Evolutionary conservation across 306 rosid species (phyloP).

Genomic region (Sechiopsis laciniata): DNA sequence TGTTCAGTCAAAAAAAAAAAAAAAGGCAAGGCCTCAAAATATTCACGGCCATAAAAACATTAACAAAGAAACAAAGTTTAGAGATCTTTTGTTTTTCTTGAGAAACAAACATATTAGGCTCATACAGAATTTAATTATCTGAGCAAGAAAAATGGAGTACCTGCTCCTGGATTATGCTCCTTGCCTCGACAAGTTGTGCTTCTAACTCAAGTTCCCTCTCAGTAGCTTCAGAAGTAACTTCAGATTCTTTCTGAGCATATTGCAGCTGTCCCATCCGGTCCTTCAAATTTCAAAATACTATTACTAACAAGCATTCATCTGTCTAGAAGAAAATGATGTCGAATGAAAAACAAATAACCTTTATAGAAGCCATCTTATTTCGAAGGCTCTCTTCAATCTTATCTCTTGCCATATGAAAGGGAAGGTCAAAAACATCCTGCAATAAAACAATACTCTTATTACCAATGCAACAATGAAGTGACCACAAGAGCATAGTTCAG

Average conservation of each 20-base stretch:
- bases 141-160: constrained; percentile 37
- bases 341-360: constrained; percentile 40
- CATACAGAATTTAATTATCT: constrained; percentile 23
- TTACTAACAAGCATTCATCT: constrained; percentile 3
- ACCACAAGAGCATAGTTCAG: neutral
- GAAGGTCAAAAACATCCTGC: constrained; percentile 96
- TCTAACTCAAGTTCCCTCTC: constrained; percentile 99
- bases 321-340: constrained; percentile 13
- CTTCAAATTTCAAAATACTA: constrained; percentile 31
- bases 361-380: constrained; percentile 92
- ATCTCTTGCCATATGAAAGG: constrained; percentile 98
- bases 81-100: neutral
- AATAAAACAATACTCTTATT: constrained; percentile 23
- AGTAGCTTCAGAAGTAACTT: constrained; percentile 91
- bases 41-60: neutral
- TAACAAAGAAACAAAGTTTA: neutral
- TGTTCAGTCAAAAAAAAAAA: neutral
- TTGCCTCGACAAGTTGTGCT: constrained; percentile 99
- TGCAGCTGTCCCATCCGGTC: constrained; percentile 96
- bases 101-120: neutral
- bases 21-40: constrained; percentile 1
- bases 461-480: constrained; percentile 13
- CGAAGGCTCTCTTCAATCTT: constrained; percentile 96
- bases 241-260: constrained; percentile 95
- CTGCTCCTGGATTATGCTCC: constrained; percentile 99